phyloP scores from a whole-genome alignment of 345 rosid species.

The Lepidium aucheri region DNA sequence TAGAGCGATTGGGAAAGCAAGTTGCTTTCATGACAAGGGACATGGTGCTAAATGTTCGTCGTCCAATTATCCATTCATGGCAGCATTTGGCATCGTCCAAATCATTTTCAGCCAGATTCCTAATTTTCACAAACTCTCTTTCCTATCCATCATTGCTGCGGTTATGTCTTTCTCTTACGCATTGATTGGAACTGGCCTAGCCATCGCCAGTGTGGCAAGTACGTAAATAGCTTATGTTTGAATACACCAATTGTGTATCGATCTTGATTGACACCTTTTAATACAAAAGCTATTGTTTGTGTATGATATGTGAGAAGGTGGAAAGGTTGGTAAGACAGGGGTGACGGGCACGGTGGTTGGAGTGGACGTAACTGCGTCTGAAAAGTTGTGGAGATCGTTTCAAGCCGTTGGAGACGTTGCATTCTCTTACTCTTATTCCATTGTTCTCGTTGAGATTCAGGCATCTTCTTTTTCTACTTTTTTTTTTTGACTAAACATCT shows the following conservation, averaged over 20 bases:
- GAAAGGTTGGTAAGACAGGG: conserved; percentile 33
- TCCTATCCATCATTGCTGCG: conserved; percentile 79
- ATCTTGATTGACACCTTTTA: too few species aligned
- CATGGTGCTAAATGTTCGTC: conserved; percentile 39
- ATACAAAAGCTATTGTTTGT: too few species aligned
- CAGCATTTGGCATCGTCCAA: conserved; percentile 48
- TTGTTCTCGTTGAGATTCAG: conserved; percentile 82
- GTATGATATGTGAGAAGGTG: conserved; percentile 25
- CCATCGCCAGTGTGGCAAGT: conserved; percentile 48
- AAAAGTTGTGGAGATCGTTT: conserved; percentile 67
- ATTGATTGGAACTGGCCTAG: conserved; percentile 64
- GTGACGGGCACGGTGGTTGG: conserved; percentile 53
- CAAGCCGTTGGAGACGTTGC: conserved; percentile 84
- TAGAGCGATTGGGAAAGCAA: conserved; percentile 71
- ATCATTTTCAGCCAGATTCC: conserved; percentile 75
- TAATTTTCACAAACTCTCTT: conserved; percentile 74
- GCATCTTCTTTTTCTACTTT: conserved; percentile 22
- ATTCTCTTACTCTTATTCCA: conserved; percentile 68
- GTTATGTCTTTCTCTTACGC: conserved; percentile 85
- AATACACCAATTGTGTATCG: too few species aligned
- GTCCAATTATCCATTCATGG: conserved; percentile 56
- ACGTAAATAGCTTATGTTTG: not conserved
- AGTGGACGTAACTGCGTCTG: conserved; percentile 54
- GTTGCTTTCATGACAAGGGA: conserved; percentile 67
- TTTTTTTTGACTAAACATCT: not conserved